Base-by-base conservation (phyloP, 208 protist species). In the Strigomonas culicis region DNA sequence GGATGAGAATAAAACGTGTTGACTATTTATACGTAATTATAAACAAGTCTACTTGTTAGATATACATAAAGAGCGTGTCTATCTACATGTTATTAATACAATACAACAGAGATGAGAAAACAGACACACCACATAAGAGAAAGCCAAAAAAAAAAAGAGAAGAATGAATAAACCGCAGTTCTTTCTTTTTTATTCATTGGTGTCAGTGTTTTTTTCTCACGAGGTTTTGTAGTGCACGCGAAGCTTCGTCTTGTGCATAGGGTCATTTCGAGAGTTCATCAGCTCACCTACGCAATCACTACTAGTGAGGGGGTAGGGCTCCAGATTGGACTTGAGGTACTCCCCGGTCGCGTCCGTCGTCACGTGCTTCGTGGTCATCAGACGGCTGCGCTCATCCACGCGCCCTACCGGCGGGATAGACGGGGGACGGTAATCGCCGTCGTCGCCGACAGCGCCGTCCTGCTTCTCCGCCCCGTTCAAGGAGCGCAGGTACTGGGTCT, bases 301-400 rank as follows among this genome's bases (percentile, higher is more conserved):
- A 68, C 82, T 90, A 15, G 84, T 90, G 49, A 82, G 70, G n/a
- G 83, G 83, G 63, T 91, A 94, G 44, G 63, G 44, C 19, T 86
- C 73, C 43, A 82, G 39, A 50, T 90, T 77, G 21, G 79, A 60
- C 36, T 74, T 77, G 17, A 89, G 57, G 66, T 88, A 80, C 46
- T 71, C 67, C 4, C 84, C 82, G n/a, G 82, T 91, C 0, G 79
- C 71, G 59, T 94, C 88, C n/a, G 87, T 59, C 17, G 88, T 86
- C 19, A 91, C 84, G 36, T 94, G 77, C 67, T 94, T 94, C 11
- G 82, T 90, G 6, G 88, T 92, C 11, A 91, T 52, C 19, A 91
- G 66, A 4, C 84, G 73, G 27, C 91, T 73, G 25, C 86, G 81
- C 55, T 82, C 73, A 15, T 66, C 75, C 2, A 81, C 72, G 17